Conservation (phyloP, 2,329 filamentous ascomycete species). For the Fonsecaea erecta region DNA sequence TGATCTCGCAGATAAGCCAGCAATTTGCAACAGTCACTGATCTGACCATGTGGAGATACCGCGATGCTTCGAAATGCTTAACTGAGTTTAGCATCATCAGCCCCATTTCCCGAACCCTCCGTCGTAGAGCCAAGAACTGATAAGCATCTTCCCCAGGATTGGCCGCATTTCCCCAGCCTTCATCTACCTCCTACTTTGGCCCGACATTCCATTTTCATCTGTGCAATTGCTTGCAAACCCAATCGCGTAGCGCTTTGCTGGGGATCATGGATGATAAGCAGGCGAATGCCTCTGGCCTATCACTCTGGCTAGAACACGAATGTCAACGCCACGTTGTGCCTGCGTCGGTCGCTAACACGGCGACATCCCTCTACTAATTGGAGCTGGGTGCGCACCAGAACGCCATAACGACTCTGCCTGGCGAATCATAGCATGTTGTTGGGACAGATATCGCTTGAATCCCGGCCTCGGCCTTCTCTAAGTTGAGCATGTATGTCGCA, state of each 20-base stretch:
- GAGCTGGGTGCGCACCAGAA: constrained; percentile 4
- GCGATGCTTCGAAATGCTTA: constrained; percentile 22
- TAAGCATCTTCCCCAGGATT: constrained; percentile 32
- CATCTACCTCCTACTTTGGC: background rate
- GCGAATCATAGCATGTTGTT: constrained; percentile 14
- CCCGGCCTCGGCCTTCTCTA: constrained; percentile 18
- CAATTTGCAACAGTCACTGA: background rate
- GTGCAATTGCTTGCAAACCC: constrained; percentile 22
- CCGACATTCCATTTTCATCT: constrained; percentile 7
- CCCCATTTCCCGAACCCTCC: background rate
- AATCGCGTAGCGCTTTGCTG: constrained; percentile 14
- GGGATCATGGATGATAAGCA: constrained; percentile 22
- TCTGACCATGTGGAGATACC: constrained; percentile 5
- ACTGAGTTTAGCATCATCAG: constrained; percentile 25
- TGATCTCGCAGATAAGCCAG: constrained; percentile 12
- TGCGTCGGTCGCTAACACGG: constrained; percentile 22
- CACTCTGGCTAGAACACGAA: background rate
- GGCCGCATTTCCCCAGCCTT: constrained; percentile 23
- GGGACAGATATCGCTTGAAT: constrained; percentile 30
- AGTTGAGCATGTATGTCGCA: constrained; percentile 6
- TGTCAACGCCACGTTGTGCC: constrained; percentile 22
- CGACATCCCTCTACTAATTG: constrained; percentile 7
- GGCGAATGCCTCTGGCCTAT: constrained; percentile 13
- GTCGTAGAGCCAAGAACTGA: constrained; percentile 26
- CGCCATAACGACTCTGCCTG: background rate